Percentiles rank a stretch among this genome's conserved stretches.
These are phyloP conservation scores for Rhazya stricta DNA, from an alignment of 257 asterid genomes.

Conservation along the genomic window DNA sequence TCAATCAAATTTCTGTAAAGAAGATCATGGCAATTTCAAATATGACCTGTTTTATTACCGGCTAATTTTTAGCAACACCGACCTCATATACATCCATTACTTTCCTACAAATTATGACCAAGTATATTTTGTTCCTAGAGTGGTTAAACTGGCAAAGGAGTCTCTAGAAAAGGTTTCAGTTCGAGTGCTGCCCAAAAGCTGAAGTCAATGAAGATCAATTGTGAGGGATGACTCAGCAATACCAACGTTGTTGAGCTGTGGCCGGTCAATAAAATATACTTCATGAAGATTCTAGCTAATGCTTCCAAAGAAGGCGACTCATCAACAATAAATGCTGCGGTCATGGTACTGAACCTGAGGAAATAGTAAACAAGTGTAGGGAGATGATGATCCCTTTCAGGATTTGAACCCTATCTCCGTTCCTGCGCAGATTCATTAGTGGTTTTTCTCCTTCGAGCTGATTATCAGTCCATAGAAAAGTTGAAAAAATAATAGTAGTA, in stretches of 20 bases:
- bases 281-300: neutral
- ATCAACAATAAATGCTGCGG: neutral
- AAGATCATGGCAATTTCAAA: neutral
- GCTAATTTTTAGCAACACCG: neutral
- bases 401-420: neutral
- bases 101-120: neutral
- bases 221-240: neutral
- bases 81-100: neutral
- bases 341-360: neutral
- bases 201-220: neutral
- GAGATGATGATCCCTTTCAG: neutral
- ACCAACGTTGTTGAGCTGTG: neutral
- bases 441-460: neutral
- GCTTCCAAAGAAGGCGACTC: neutral
- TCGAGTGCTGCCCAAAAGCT: neutral
- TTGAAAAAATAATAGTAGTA: neutral
- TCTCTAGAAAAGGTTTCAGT: neutral
- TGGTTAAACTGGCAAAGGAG: neutral
- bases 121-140: neutral
- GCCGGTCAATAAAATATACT: neutral
- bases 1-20: neutral
- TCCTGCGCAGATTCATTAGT: neutral
- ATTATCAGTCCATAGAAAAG: neutral
- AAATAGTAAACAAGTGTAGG: neutral
- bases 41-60: neutral